These are phyloP conservation scores for Oldenlandia corymbosa DNA, from an alignment of 257 asterid species.

Conservation along the genomic window DNA sequence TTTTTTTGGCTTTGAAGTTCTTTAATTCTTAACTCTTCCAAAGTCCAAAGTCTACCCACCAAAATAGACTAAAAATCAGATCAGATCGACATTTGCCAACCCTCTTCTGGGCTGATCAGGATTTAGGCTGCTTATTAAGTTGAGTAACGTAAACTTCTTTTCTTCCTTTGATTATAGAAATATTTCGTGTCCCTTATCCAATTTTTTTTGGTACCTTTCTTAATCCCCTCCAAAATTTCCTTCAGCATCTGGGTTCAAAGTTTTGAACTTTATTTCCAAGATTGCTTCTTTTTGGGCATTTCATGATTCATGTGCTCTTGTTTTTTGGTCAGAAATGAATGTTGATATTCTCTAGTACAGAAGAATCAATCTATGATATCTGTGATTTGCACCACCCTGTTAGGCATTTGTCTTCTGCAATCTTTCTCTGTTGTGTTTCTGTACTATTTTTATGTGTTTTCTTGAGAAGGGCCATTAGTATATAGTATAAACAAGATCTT, in stretches of 20 bases:
- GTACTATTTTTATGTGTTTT: conserved; percentile 59
- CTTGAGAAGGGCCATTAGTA: conserved; percentile 18
- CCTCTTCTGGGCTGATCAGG: neutral
- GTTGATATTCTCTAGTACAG: conserved; percentile 8
- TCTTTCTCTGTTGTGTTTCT: conserved; percentile 76
- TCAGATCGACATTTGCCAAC: too few species aligned
- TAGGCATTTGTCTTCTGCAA: conserved; percentile 36
- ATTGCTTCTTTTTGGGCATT: neutral
- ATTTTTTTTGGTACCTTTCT: neutral
- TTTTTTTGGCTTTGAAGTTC: conserved; percentile 5
- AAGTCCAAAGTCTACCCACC: neutral
- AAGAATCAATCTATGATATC: conserved; percentile 26
- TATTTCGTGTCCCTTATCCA: neutral
- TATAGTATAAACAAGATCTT: too few species aligned
- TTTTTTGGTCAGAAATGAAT: conserved; percentile 8
- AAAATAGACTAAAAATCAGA: neutral
- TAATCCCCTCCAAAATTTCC: too few species aligned
- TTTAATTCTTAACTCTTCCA: neutral
- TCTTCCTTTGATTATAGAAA: neutral
- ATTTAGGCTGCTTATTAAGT: neutral
- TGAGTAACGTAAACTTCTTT: conserved; percentile 24
- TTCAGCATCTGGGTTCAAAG: neutral
- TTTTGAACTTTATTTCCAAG: neutral
- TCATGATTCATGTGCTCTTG: neutral
- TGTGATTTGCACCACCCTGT: conserved; percentile 18